Conservation (phyloP, 768 basidiomycete species). For the Infundibulicybe gibba region DNA sequence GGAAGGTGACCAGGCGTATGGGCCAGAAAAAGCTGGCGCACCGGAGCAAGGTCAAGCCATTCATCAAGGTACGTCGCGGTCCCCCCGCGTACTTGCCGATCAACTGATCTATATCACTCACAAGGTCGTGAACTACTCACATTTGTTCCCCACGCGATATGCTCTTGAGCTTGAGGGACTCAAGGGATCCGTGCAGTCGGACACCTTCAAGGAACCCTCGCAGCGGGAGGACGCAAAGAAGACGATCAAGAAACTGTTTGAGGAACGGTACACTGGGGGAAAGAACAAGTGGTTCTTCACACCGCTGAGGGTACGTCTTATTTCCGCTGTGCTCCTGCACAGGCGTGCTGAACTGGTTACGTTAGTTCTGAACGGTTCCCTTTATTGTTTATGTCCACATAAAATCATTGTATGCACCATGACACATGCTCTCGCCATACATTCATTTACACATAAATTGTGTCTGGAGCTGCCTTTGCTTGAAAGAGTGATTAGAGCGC, state of each 20-base stretch:
- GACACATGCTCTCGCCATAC: slow-evolving; percentile 23
- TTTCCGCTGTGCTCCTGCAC: neutral
- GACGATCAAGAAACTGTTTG: slow-evolving; percentile 92
- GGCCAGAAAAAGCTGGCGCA: slow-evolving; percentile 90
- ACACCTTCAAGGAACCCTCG: slow-evolving; percentile 97
- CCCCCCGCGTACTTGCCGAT: neutral
- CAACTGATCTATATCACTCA: neutral
- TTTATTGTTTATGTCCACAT: slow-evolving; percentile 24
- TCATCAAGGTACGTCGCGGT: slow-evolving; percentile 83
- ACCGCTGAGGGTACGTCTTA: slow-evolving; percentile 62
- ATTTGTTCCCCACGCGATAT: slow-evolving; percentile 99
- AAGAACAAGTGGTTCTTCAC: slow-evolving; percentile 99
- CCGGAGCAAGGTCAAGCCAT: slow-evolving; percentile 98
- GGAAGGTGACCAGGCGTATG: slow-evolving; percentile 97
- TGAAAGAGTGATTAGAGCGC: no score
- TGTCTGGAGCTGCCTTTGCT: no score
- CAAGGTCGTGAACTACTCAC: slow-evolving; percentile 97
- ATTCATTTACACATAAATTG: slow-evolving; percentile 8
- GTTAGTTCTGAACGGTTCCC: slow-evolving; percentile 30
- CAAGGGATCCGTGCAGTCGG: slow-evolving; percentile 79
- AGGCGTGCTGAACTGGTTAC: slow-evolving; percentile 2
- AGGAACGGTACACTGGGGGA: slow-evolving; percentile 90
- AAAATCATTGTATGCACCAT: slow-evolving; percentile 33
- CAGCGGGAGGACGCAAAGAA: slow-evolving; percentile 96
- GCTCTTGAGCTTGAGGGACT: slow-evolving; percentile 93